phyloP scores from a whole-genome alignment of 2,329 filamentous ascomycete species.

The Monilinia vaccinii-corymbosi region DNA sequence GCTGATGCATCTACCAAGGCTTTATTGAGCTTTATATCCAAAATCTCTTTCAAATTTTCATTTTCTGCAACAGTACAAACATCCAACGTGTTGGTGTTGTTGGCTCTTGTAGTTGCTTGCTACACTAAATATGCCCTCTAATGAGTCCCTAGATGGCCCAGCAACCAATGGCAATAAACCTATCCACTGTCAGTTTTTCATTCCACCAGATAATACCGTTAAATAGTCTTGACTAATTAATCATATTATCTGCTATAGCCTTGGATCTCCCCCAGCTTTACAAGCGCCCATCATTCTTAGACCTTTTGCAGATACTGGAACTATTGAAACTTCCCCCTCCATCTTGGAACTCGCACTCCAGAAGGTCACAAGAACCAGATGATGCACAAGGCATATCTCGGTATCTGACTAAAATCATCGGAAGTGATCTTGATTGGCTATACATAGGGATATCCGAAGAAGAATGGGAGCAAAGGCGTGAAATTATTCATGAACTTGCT shows the following conservation, averaged over 20 bases:
- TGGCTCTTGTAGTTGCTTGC: neutral
- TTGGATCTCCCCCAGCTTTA: conserved; percentile 77
- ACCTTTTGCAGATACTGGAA: conserved; percentile 57
- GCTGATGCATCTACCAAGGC: neutral
- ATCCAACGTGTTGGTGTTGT: neutral
- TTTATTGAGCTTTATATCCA: neutral
- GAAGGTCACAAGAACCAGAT: conserved; percentile 30
- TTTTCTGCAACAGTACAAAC: neutral
- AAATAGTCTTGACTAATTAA: neutral
- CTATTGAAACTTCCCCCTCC: conserved; percentile 58
- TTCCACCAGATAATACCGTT: neutral
- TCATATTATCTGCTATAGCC: conserved; percentile 33
- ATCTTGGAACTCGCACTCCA: conserved; percentile 46
- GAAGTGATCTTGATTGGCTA: conserved; percentile 60
- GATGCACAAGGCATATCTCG: conserved; percentile 45
- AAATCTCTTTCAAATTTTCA: neutral
- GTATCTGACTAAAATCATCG: conserved; percentile 62
- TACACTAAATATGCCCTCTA: neutral
- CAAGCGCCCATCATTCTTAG: conserved; percentile 58
- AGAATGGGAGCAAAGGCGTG: conserved; percentile 41
- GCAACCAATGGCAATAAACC: neutral
- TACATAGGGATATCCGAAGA: conserved; percentile 21
- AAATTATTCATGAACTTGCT: conserved; percentile 68
- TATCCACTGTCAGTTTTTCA: conserved; percentile 5
- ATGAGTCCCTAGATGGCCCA: neutral